These are phyloP conservation scores for Coemansia sp. DNA, from an alignment of 371 early-diverging fungal species.

Conservation along the genomic window DNA sequence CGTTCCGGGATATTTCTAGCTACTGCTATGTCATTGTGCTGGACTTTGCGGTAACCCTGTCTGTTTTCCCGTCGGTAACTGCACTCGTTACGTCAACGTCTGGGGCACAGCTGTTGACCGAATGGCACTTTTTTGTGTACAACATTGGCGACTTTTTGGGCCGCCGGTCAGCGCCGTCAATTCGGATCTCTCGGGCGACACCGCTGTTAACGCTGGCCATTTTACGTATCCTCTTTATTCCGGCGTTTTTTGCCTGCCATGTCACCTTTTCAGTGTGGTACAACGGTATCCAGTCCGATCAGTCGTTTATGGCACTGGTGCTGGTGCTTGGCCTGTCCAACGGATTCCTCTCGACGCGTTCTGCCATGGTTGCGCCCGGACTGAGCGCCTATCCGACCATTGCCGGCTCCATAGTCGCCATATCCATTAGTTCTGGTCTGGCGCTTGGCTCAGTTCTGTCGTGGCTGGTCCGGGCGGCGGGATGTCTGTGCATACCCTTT, in stretches of 20 bases:
- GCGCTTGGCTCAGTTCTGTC: conserved; percentile 64
- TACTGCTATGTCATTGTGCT: conserved; percentile 59
- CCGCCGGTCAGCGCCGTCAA: conserved; percentile 50
- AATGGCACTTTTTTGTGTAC: conserved; percentile 72
- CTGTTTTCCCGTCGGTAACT: conserved; percentile 77
- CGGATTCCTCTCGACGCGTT: conserved; percentile 67
- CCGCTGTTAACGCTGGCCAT: conserved; percentile 55
- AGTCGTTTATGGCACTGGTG: conserved; percentile 60
- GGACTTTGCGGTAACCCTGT: conserved; percentile 67
- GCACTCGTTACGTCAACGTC: conserved; percentile 62
- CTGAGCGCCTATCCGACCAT: conserved; percentile 54
- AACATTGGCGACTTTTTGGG: conserved; percentile 79
- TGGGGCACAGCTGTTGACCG: conserved; percentile 58
- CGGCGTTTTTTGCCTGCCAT: conserved; percentile 71
- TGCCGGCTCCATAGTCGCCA: conserved; percentile 69
- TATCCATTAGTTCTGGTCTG: conserved; percentile 67
- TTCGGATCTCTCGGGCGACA: conserved; percentile 52
- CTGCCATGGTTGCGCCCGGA: conserved; percentile 75
- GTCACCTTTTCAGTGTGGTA: conserved; percentile 58
- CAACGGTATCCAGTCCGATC: conserved; percentile 61
- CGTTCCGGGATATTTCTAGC: conserved; percentile 54
- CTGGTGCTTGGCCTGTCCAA: conserved; percentile 66
- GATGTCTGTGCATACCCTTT: conserved; percentile 45
- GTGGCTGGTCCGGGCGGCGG: conserved; percentile 45
- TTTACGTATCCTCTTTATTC: conserved; percentile 61